Conservation (phyloP, 2,329 filamentous ascomycete species). For the Curvularia sp. region DNA sequence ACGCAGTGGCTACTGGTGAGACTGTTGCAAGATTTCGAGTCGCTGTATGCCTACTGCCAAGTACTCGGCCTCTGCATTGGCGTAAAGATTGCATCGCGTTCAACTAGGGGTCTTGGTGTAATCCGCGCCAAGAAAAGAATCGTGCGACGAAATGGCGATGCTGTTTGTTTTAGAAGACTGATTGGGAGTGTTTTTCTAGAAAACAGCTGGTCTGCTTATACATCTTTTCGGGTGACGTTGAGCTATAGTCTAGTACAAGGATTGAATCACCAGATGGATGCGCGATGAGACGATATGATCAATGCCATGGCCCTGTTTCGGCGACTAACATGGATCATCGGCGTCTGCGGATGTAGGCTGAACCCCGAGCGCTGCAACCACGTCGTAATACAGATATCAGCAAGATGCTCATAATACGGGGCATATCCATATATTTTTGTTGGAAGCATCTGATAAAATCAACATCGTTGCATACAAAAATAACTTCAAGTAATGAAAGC, state of each 20-base stretch:
- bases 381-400: not conserved
- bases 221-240: not conserved
- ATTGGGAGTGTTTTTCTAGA: not conserved
- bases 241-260: not conserved
- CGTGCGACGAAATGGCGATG: not conserved
- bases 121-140: not conserved
- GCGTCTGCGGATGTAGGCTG: not conserved
- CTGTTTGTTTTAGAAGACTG: not conserved
- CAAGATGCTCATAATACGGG: not conserved
- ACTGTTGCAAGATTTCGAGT: conserved; percentile 33
- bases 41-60: not conserved
- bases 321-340: conserved; percentile 3
- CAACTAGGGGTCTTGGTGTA: not conserved
- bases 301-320: not conserved
- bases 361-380: not conserved
- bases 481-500: not conserved
- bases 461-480: not conserved
- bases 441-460: not conserved
- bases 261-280: not conserved
- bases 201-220: not conserved
- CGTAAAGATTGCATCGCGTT: not conserved
- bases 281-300: not conserved
- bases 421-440: not conserved
- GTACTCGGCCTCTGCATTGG: not conserved
- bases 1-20: conserved; percentile 36